Conservation (phyloP, 306 rosid genomes). For the Aeschynomene evenia region DNA sequence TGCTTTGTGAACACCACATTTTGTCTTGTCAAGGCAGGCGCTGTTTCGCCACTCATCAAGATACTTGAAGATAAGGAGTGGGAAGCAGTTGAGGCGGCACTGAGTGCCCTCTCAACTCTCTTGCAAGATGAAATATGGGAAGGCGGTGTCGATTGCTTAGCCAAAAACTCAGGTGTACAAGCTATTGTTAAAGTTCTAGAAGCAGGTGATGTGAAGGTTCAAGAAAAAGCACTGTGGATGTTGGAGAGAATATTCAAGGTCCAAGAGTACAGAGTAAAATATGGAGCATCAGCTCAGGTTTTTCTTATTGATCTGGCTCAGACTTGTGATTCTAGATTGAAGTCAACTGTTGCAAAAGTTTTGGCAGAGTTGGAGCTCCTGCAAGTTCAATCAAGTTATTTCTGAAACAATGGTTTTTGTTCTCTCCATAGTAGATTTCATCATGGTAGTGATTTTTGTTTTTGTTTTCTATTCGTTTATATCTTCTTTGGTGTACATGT, state of each 20-base stretch:
- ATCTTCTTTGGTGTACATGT: constrained; percentile 18
- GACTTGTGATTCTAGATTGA: constrained; percentile 56
- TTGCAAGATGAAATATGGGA: constrained; percentile 72
- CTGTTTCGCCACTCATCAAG: constrained; percentile 56
- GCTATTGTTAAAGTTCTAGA: constrained; percentile 52
- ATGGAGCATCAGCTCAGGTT: constrained; percentile 58
- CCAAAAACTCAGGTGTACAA: constrained; percentile 51
- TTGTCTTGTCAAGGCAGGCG: constrained; percentile 73
- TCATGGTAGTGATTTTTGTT: not conserved
- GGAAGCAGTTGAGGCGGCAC: constrained; percentile 69
- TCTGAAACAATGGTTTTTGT: constrained; percentile 33
- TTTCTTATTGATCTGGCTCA: constrained; percentile 75
- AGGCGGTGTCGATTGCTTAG: constrained; percentile 60
- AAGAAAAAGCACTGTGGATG: constrained; percentile 74
- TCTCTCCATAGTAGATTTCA: not conserved
- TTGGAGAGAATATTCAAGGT: constrained; percentile 68
- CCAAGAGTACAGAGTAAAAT: constrained; percentile 49
- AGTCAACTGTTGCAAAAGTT: constrained; percentile 59
- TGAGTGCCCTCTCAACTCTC: constrained; percentile 64
- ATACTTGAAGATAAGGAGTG: constrained; percentile 55
- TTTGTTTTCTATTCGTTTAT: constrained; percentile 9
- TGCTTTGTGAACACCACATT: constrained; percentile 61
- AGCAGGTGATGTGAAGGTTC: constrained; percentile 46
- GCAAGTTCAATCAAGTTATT: constrained; percentile 66
- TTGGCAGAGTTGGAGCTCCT: constrained; percentile 68